These are phyloP conservation scores for Calocybe cyanea DNA, from an alignment of 768 basidiomycete genomes.

Conservation along the genomic window DNA sequence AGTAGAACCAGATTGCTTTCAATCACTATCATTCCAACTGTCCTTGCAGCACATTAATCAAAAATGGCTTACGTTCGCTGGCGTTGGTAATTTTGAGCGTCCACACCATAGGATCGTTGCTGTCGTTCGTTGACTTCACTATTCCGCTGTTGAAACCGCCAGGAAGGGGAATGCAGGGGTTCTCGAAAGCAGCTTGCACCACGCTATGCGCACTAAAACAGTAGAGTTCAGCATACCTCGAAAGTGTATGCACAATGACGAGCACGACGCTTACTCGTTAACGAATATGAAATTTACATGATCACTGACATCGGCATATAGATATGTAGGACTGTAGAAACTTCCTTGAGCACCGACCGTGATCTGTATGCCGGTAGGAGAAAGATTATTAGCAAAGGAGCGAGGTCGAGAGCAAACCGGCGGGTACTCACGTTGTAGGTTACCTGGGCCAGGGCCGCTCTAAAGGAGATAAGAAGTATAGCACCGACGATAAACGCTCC, in stretches of 20 bases:
- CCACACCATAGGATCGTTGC: conserved; percentile 24
- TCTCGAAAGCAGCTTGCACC: conserved; percentile 31
- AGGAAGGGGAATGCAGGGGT: conserved; percentile 33
- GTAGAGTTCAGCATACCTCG: neutral
- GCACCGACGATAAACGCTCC: neutral
- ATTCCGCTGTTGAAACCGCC: conserved; percentile 40
- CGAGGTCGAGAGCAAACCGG: neutral
- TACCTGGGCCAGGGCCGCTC: conserved; percentile 7
- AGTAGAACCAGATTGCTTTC: conserved; percentile 36
- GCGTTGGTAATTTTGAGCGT: conserved; percentile 30
- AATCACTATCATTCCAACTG: neutral
- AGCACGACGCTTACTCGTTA: conserved; percentile 28
- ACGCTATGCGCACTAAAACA: conserved; percentile 33
- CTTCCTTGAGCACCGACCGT: conserved; percentile 35
- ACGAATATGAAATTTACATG: conserved; percentile 37
- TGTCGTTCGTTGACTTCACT: conserved; percentile 19
- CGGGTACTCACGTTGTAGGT: conserved; percentile 9
- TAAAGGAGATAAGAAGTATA: neutral
- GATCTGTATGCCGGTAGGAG: conserved; percentile 30
- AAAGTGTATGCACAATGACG: neutral
- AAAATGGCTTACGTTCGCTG: conserved; percentile 20
- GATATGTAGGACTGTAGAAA: conserved; percentile 32
- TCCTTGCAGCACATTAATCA: neutral
- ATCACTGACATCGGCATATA: conserved; percentile 29
- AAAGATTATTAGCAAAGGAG: neutral